Percentiles rank a stretch among this genome's conserved stretches.
Evolutionary conservation across 1,139 yeast genomes (phyloP).

Genomic region (Candida sp.): DNA sequence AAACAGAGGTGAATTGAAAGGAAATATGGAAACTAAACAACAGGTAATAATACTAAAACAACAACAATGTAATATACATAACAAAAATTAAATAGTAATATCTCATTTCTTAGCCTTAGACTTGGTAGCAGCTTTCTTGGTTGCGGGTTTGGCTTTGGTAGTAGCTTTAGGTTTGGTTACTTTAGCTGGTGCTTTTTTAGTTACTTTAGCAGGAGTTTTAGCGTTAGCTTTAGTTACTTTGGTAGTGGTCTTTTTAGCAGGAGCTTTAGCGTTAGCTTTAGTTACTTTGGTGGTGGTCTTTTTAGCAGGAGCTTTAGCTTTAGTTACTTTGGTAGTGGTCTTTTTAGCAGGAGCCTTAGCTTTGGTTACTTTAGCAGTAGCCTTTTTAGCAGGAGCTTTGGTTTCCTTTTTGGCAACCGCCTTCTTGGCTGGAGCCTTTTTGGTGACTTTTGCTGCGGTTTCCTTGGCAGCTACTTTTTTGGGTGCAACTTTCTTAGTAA

Average conservation of each 20-base stretch:
- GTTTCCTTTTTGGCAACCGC: conserved; percentile 8
- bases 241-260: too few species aligned
- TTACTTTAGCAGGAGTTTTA: not conserved
- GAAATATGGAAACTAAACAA: too few species aligned
- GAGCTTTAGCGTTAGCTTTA: too few species aligned
- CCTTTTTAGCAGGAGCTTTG: conserved; percentile 4
- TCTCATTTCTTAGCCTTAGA: not conserved
- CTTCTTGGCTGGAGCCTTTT: conserved; percentile 12
- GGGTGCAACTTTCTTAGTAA: conserved; percentile 12
- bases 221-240: not conserved
- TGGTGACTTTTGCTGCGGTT: conserved; percentile 16
- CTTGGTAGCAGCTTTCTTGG: not conserved
- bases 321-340: too few species aligned
- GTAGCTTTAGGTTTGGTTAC: not conserved
- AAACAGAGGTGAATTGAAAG: not conserved
- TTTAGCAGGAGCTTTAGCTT: too few species aligned
- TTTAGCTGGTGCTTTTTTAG: not conserved
- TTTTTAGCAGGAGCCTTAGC: too few species aligned
- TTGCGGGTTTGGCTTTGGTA: not conserved
- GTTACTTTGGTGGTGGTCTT: too few species aligned
- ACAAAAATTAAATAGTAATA: too few species aligned
- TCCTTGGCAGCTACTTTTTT: conserved; percentile 15
- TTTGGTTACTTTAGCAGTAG: not conserved
- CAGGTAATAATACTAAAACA: not conserved
- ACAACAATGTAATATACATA: not conserved